Evolutionary conservation across 2,329 filamentous ascomycete genomes (phyloP).

Genomic region (Trichoderma endophyticum): DNA sequence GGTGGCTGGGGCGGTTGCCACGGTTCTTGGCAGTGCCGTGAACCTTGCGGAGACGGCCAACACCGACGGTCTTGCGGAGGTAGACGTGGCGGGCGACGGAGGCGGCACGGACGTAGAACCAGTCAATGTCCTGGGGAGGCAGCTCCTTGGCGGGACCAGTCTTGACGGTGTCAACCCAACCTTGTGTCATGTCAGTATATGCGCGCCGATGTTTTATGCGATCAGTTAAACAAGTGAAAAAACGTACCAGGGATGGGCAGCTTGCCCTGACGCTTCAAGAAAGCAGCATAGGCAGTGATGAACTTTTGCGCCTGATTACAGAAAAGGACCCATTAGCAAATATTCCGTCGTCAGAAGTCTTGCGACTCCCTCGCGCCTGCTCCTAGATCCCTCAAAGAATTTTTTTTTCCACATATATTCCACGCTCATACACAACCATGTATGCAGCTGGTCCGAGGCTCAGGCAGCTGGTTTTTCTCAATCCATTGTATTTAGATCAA

Average conservation of each 20-base stretch:
- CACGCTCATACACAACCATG: constrained; percentile 1
- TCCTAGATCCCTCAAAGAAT: constrained; percentile 39
- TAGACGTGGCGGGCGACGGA: constrained; percentile 98
- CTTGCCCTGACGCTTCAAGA: constrained; percentile 93
- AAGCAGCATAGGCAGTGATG: constrained; percentile 79
- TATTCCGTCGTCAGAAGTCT: constrained; percentile 73
- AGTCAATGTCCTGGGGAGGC: constrained; percentile 96
- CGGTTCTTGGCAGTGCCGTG: constrained; percentile 98
- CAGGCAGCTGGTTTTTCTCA: constrained; percentile 4
- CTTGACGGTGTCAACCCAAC: constrained; percentile 99
- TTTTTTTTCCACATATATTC: constrained; percentile 18
- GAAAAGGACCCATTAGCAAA: constrained; percentile 57
- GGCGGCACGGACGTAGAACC: constrained; percentile 89
- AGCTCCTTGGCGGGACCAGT: constrained; percentile 95
- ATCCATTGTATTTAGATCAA: neutral
- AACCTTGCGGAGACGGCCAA: constrained; percentile 93
- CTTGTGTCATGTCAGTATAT: constrained; percentile 41
- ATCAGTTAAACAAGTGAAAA: neutral
- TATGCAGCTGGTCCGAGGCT: neutral
- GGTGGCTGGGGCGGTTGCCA: constrained; percentile 83
- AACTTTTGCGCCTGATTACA: constrained; percentile 75
- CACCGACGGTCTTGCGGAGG: constrained; percentile 98
- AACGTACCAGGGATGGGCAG: constrained; percentile 81
- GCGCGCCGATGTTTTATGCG: neutral
- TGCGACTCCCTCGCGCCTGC: constrained; percentile 71